phyloP scores from a whole-genome alignment of 1,139 yeast genomes.

The Pichia sp. region DNA sequence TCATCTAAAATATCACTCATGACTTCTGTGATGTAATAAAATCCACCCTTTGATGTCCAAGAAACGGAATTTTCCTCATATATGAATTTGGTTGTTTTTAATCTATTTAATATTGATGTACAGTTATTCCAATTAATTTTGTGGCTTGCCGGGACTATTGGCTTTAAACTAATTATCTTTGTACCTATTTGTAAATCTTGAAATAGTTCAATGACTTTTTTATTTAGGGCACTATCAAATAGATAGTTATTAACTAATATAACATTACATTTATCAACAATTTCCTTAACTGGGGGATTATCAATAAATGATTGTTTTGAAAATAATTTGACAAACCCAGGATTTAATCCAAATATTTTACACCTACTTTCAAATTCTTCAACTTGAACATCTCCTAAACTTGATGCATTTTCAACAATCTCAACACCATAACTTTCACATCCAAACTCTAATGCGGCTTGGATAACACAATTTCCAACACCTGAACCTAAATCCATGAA shows the following conservation, averaged over 20 bases:
- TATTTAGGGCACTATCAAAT: slow-evolving; percentile 68
- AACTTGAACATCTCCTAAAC: slow-evolving; percentile 55
- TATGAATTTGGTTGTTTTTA: slow-evolving; percentile 57
- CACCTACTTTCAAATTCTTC: slow-evolving; percentile 53
- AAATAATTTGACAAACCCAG: slow-evolving; percentile 52
- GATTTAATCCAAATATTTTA: slow-evolving; percentile 54
- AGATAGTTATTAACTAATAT: slow-evolving; percentile 76
- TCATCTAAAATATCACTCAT: slow-evolving; percentile 38
- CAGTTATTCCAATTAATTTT: slow-evolving; percentile 47
- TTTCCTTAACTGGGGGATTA: slow-evolving; percentile 47
- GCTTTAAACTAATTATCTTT: slow-evolving; percentile 70
- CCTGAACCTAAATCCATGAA: slow-evolving; percentile 88
- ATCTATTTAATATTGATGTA: slow-evolving; percentile 57
- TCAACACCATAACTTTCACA: slow-evolving; percentile 87
- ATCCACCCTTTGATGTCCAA: slow-evolving; percentile 86
- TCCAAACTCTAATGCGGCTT: slow-evolving; percentile 84
- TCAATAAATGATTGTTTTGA: slow-evolving; percentile 67
- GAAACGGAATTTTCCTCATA: slow-evolving; percentile 73
- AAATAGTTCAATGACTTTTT: slow-evolving; percentile 60
- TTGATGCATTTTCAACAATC: slow-evolving; percentile 76
- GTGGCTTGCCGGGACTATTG: slow-evolving; percentile 58
- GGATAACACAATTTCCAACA: slow-evolving; percentile 86
- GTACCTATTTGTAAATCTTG: slow-evolving; percentile 64
- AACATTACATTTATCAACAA: slow-evolving; percentile 60
- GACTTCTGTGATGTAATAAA: slow-evolving; percentile 72